These are phyloP conservation scores for Boletus reticulatus DNA, from an alignment of 768 basidiomycete genomes.

Conservation along the genomic window DNA sequence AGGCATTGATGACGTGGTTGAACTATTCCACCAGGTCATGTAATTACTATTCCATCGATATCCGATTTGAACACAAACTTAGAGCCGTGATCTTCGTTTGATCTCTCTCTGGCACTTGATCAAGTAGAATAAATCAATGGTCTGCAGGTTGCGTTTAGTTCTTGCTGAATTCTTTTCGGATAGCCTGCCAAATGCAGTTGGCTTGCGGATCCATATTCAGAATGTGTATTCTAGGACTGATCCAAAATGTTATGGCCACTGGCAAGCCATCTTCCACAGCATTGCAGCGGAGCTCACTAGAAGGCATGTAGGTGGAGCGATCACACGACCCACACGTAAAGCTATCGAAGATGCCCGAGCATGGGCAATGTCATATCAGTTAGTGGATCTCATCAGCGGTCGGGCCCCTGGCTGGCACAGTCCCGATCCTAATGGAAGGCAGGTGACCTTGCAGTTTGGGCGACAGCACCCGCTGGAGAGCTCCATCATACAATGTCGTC, in stretches of 20 bases:
- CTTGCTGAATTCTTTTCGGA: background rate
- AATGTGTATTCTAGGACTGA: background rate
- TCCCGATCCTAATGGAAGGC: slow-evolving; percentile 6
- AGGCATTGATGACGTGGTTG: slow-evolving; percentile 6
- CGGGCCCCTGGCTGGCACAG: background rate
- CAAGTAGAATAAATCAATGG: background rate
- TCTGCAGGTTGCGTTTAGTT: background rate
- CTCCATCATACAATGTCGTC: slow-evolving; percentile 4
- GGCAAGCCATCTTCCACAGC: background rate
- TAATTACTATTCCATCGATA: slow-evolving; percentile 21
- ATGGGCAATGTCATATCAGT: background rate
- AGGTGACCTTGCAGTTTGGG: background rate
- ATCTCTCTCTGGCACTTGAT: background rate
- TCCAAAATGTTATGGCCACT: background rate
- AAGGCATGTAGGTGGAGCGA: slow-evolving; percentile 1
- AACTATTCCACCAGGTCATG: slow-evolving; percentile 16
- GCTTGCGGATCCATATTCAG: slow-evolving; percentile 1
- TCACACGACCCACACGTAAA: background rate
- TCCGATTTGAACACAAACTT: slow-evolving; percentile 4
- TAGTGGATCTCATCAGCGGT: background rate
- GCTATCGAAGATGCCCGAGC: background rate
- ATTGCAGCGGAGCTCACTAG: background rate
- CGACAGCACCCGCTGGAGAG: background rate
- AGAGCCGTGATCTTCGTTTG: background rate
- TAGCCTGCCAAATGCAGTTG: background rate